Conservation (phyloP, 2,329 filamentous ascomycete genomes). For the Epicoccum sorghinum region DNA sequence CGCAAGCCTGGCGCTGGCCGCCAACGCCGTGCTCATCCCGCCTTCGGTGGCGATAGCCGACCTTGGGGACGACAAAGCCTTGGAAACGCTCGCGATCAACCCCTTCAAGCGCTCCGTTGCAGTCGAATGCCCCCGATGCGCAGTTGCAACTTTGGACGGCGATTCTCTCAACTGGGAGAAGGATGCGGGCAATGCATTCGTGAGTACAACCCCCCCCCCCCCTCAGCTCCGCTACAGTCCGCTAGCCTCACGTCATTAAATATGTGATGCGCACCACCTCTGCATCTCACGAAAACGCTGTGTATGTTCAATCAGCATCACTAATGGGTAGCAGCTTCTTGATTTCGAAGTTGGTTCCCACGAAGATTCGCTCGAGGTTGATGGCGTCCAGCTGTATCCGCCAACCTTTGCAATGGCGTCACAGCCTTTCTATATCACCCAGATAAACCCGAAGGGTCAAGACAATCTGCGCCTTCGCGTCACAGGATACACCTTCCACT, state of each 20-base stretch:
- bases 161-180: constrained; percentile 35
- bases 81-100: constrained; percentile 40
- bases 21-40: constrained; percentile 45
- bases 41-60: constrained; percentile 37
- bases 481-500: constrained; percentile 45
- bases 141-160: constrained; percentile 34
- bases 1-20: constrained; percentile 45
- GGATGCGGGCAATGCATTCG: constrained; percentile 43
- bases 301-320: not conserved
- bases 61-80: constrained; percentile 37
- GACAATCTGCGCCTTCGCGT: constrained; percentile 40
- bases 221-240: not conserved
- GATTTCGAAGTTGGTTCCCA: constrained; percentile 45
- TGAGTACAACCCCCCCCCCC: constrained; percentile 30
- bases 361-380: constrained; percentile 41
- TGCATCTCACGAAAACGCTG: not conserved
- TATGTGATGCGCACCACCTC: not conserved
- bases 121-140: constrained; percentile 44
- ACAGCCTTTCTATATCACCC: constrained; percentile 42
- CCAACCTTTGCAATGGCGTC: constrained; percentile 39
- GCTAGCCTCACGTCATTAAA: constrained; percentile 1
- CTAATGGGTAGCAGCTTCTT: constrained; percentile 41
- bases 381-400: constrained; percentile 48
- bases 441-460: constrained; percentile 38
- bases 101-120: constrained; percentile 41